A percentile compares a stretch with the other conserved stretches of the same genome.
These are phyloP conservation scores for Verticillium nubilum DNA, from an alignment of 2,329 filamentous ascomycete genomes.

Conservation along the genomic window DNA sequence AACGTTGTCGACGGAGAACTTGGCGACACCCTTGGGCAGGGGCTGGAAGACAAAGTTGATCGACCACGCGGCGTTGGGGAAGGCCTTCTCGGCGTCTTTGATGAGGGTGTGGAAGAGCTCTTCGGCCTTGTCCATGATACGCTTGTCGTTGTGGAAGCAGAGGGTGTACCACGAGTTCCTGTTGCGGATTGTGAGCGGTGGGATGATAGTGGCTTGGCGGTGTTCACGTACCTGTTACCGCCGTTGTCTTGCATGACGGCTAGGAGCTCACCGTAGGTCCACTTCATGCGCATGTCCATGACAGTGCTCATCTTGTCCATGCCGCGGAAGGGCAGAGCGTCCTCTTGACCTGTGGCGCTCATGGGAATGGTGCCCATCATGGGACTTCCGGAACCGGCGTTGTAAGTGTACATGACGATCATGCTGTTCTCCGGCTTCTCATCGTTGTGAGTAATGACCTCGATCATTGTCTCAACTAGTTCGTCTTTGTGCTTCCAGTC, in stretches of 20 bases:
- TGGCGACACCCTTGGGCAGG: conserved; percentile 6
- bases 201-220: too few species aligned
- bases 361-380: conserved; percentile 6
- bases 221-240: not conserved
- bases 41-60: conserved; percentile 12
- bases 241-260: conserved; percentile 6
- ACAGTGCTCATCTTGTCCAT: conserved; percentile 3
- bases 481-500: conserved; percentile 20
- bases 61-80: conserved; percentile 3
- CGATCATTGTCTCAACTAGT: not conserved
- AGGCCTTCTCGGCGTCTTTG: not conserved
- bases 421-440: not conserved
- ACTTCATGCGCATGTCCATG: conserved; percentile 1
- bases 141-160: conserved; percentile 1
- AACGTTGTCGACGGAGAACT: conserved; percentile 3
- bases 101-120: conserved; percentile 2
- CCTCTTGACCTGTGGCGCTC: conserved; percentile 3
- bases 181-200: not conserved
- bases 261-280: conserved; percentile 4
- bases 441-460: not conserved
- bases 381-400: not conserved
- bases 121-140: conserved; percentile 4
- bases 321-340: not conserved
- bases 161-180: conserved; percentile 6
- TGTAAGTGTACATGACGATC: not conserved